A percentile compares a stretch with the other conserved stretches of the same genome.
phyloP scores from a whole-genome alignment of 2,329 filamentous ascomycete genomes.

The Eutypa lata region DNA sequence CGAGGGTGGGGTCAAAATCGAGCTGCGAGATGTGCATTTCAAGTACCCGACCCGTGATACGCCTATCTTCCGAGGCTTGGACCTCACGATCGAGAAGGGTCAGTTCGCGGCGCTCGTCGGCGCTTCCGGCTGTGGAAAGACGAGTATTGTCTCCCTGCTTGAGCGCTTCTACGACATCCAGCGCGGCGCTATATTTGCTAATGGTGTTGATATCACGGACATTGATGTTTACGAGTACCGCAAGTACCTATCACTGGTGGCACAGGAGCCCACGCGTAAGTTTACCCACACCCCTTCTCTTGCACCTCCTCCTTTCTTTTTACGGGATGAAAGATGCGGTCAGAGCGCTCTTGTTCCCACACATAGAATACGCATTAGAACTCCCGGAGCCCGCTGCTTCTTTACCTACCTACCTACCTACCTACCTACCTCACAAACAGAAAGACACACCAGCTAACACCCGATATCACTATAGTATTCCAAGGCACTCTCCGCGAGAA shows the following conservation, averaged over 20 bases:
- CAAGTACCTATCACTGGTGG: constrained; percentile 64
- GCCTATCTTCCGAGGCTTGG: constrained; percentile 58
- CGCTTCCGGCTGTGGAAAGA: constrained; percentile 69
- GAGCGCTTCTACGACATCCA: constrained; percentile 70
- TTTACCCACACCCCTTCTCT: too few relatives aligned
- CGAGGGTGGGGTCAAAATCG: constrained; percentile 52
- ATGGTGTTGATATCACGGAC: constrained; percentile 55
- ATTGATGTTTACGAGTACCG: constrained; percentile 63
- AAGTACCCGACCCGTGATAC: constrained; percentile 57
- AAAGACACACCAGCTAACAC: too few relatives aligned
- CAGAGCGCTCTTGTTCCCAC: too few relatives aligned
- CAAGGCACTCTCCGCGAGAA: constrained; percentile 63
- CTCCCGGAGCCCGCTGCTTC: too few relatives aligned
- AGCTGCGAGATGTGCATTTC: constrained; percentile 56
- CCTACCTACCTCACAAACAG: too few relatives aligned
- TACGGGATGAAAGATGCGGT: too few relatives aligned
- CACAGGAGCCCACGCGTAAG: constrained; percentile 63
- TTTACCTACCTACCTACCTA: too few relatives aligned
- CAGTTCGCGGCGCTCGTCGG: constrained; percentile 71
- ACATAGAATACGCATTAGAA: too few relatives aligned
- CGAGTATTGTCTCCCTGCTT: constrained; percentile 63
- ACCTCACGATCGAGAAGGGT: constrained; percentile 62
- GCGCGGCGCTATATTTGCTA: constrained; percentile 62
- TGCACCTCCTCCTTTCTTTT: too few relatives aligned
- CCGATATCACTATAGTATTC: constrained; percentile 46